Evolutionary conservation across 2,329 filamentous ascomycete genomes (phyloP).

Genomic region (Exophiala bonariae): DNA sequence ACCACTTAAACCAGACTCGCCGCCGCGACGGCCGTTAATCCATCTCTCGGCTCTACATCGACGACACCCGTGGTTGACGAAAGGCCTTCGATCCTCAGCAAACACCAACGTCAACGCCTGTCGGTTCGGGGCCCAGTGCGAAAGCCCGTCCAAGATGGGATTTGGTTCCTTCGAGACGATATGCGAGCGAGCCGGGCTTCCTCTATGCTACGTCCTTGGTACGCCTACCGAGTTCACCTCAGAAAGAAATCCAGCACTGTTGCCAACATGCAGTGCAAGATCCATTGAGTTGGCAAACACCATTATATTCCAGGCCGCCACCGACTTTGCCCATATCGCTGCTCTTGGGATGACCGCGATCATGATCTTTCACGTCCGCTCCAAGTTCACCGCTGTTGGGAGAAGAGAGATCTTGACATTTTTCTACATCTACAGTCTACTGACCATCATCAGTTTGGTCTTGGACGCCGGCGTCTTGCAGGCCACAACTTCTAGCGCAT

Average conservation of each 20-base stretch:
- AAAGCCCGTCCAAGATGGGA: conserved; percentile 61
- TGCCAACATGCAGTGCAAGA: conserved; percentile 87
- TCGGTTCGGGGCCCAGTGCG: conserved; percentile 1
- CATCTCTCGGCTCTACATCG: too few relatives aligned
- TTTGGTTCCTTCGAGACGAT: conserved; percentile 90
- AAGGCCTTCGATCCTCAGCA: neutral
- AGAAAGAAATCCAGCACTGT: conserved; percentile 72
- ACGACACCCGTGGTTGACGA: too few relatives aligned
- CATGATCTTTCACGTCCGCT: conserved; percentile 95
- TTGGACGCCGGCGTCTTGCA: conserved; percentile 92
- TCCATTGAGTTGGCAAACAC: conserved; percentile 97
- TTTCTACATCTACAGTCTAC: conserved; percentile 93
- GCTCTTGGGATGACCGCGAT: conserved; percentile 90
- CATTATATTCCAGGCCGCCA: conserved; percentile 93
- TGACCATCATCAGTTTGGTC: conserved; percentile 84
- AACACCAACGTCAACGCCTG: neutral
- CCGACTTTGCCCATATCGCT: conserved; percentile 87
- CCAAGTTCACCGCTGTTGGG: conserved; percentile 94
- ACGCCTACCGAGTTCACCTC: conserved; percentile 57
- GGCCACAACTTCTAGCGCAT: conserved; percentile 69
- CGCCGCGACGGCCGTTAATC: too few relatives aligned
- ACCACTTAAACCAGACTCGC: too few relatives aligned
- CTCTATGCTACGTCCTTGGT: conserved; percentile 83
- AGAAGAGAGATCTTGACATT: conserved; percentile 78
- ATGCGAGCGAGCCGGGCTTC: conserved; percentile 81